Evolutionary conservation across 495 filamentous ascomycete species (phyloP).

Genomic region (Penicillium fimorum): DNA sequence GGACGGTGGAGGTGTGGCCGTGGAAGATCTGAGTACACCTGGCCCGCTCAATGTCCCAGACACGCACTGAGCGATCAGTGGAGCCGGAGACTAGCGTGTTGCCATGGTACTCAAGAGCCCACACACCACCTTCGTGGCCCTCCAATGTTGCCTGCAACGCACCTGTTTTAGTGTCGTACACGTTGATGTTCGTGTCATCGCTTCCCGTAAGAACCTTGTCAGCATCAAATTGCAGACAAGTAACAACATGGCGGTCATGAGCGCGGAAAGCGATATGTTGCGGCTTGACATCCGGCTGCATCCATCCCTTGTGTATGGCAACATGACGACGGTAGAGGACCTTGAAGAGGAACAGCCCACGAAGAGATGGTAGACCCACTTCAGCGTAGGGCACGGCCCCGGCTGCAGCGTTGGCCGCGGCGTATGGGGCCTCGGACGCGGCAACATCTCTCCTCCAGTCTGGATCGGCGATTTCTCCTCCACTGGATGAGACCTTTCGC

Average conservation of each 20-base stretch:
- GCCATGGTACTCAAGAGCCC: conserved; percentile 95
- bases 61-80: conserved; percentile 90
- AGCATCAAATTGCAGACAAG: conserved; percentile 93
- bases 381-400: conserved; percentile 77
- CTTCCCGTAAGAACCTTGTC: conserved; percentile 98
- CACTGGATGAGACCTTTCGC: conserved; percentile 52
- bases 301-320: conserved; percentile 88
- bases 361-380: conserved; percentile 73
- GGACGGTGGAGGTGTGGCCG: conserved; percentile 95
- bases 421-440: conserved; percentile 73
- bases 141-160: conserved; percentile 76
- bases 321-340: conserved; percentile 91
- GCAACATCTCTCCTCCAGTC: conserved; percentile 46
- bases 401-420: conserved; percentile 78
- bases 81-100: conserved; percentile 95
- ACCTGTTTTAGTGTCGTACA: conserved; percentile 96
- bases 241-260: conserved; percentile 94
- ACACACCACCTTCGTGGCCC: conserved; percentile 96
- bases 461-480: conserved; percentile 38
- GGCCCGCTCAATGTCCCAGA: conserved; percentile 95
- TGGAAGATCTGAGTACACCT: conserved; percentile 93
- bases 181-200: conserved; percentile 96
- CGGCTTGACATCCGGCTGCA: conserved; percentile 79
- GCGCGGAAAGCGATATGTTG: conserved; percentile 93
- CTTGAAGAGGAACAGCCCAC: conserved; percentile 89